Percentiles rank a stretch among this genome's conserved stretches.
These are phyloP conservation scores for Fusarium metavorans DNA, from an alignment of 2,329 filamentous ascomycete genomes.

Conservation along the genomic window DNA sequence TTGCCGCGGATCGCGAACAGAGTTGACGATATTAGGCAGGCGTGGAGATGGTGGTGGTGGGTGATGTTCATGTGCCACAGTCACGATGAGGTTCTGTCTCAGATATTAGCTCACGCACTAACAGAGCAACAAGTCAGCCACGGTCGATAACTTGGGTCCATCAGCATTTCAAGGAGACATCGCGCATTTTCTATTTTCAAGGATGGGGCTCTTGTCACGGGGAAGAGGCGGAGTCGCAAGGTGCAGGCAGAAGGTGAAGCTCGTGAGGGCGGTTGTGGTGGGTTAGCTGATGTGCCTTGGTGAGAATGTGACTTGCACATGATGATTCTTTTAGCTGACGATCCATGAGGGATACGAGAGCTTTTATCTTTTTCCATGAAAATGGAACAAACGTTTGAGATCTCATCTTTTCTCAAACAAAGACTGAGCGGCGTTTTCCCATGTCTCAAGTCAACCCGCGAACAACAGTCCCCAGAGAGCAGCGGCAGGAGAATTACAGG, in stretches of 20 bases:
- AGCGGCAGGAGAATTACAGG: slow-evolving; percentile 26
- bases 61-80: slow-evolving; percentile 31
- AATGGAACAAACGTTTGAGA: not conserved
- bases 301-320: slow-evolving; percentile 19
- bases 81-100: slow-evolving; percentile 38
- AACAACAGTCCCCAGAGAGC: slow-evolving; percentile 11
- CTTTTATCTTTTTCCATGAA: not conserved
- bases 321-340: not conserved
- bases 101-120: slow-evolving; percentile 24
- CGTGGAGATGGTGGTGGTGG: slow-evolving; percentile 7
- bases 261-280: slow-evolving; percentile 17
- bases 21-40: slow-evolving; percentile 16
- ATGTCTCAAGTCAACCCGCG: slow-evolving; percentile 35
- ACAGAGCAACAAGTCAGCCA: slow-evolving; percentile 25
- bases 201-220: slow-evolving; percentile 27
- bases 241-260: slow-evolving; percentile 23
- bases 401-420: not conserved
- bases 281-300: not conserved
- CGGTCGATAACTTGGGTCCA: slow-evolving; percentile 5
- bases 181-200: not conserved
- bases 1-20: not conserved
- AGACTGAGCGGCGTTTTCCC: not conserved
- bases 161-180: slow-evolving; percentile 16
- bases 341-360: not conserved
- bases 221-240: slow-evolving; percentile 12